phyloP scores from a whole-genome alignment of 2,329 filamentous ascomycete genomes.

The Penicillium capsulatum region DNA sequence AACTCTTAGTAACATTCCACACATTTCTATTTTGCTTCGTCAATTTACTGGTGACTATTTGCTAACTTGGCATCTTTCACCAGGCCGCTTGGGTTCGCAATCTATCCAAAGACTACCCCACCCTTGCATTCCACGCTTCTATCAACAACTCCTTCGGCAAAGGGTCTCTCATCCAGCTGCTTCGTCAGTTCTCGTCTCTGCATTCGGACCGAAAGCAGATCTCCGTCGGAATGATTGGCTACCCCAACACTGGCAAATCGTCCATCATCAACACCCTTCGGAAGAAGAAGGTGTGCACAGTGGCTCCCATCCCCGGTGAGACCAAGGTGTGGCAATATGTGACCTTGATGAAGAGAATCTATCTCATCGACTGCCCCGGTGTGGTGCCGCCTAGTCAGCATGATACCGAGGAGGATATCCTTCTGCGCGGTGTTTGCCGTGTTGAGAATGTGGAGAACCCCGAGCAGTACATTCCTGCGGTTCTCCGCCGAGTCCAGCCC shows the following conservation, averaged over 20 bases:
- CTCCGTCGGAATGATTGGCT: conserved; percentile 81
- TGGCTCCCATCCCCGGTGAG: conserved; percentile 91
- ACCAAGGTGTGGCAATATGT: conserved; percentile 99
- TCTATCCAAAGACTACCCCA: conserved; percentile 87
- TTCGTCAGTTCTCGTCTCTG: conserved; percentile 86
- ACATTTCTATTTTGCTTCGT: conserved; percentile 53
- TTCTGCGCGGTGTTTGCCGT: conserved; percentile 84
- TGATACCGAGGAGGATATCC: conserved; percentile 80
- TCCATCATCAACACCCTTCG: conserved; percentile 95
- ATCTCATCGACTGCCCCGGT: conserved; percentile 94
- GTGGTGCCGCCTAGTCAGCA: conserved; percentile 85
- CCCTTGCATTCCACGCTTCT: conserved; percentile 87
- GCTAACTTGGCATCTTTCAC: conserved; percentile 29
- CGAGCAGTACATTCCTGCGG: conserved; percentile 86
- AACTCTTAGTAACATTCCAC: conserved; percentile 99
- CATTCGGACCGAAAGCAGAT: conserved; percentile 93
- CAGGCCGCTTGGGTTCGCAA: conserved; percentile 90
- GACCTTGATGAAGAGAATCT: conserved; percentile 89
- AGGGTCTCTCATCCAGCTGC: conserved; percentile 83
- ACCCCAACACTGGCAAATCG: conserved; percentile 93
- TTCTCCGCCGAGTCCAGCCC: conserved; percentile 74
- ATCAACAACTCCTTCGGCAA: conserved; percentile 97
- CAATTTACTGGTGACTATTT: conserved; percentile 30
- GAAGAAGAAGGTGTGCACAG: conserved; percentile 89
- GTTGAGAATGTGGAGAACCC: conserved; percentile 96